phyloP scores from a whole-genome alignment of 148 eudicot species.

The Arbutus unedo region DNA sequence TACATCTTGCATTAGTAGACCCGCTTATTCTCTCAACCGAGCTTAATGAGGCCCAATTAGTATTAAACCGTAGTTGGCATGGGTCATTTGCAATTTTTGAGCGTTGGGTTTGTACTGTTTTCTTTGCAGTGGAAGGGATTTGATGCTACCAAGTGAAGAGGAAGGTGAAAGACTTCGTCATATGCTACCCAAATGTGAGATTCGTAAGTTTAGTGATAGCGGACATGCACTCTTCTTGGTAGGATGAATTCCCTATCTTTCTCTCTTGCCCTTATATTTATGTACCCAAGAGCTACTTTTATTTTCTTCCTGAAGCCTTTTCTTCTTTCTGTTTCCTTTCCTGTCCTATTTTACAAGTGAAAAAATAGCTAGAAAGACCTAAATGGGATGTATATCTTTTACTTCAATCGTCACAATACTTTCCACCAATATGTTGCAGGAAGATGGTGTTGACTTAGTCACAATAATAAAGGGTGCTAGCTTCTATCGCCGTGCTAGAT shows the following conservation, averaged over 20 bases:
- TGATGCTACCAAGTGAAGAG: constrained; percentile 60
- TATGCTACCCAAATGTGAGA: constrained; percentile 57
- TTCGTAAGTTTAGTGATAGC: constrained; percentile 56
- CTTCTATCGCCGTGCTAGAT: constrained; percentile 46
- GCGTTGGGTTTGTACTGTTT: neutral
- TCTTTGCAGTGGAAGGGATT: constrained; percentile 49
- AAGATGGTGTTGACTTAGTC: constrained; percentile 42
- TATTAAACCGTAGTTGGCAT: neutral
- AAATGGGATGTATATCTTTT: neutral
- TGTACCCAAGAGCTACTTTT: neutral
- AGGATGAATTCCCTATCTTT: constrained; percentile 24
- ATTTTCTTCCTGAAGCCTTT: neutral
- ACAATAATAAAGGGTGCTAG: constrained; percentile 45
- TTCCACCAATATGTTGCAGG: constrained; percentile 33
- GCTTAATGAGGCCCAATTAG: neutral
- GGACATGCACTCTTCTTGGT: constrained; percentile 83
- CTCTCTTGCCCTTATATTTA: neutral
- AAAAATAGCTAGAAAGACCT: neutral
- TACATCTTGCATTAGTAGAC: neutral
- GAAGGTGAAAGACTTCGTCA: constrained; percentile 71
- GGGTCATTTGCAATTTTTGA: neutral
- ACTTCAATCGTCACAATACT: neutral
- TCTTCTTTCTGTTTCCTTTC: neutral
- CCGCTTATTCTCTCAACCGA: neutral
- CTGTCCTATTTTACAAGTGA: neutral